A percentile compares a stretch with the other conserved stretches of the same genome.
Evolutionary conservation across 345 rosid species (phyloP).

Genomic region (Excoecaria cochinchinensis): DNA sequence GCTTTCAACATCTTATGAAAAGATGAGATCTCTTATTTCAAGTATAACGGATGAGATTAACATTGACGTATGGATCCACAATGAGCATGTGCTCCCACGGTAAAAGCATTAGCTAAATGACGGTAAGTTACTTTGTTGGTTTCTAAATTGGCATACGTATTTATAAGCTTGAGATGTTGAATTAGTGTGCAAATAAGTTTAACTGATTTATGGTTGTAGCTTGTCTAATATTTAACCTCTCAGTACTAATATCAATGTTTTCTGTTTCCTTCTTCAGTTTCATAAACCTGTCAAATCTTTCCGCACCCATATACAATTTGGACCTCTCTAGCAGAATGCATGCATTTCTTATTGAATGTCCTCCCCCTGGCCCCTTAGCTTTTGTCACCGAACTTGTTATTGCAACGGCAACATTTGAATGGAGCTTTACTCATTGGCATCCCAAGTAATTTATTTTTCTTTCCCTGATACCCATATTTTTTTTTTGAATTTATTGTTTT

Average conservation of each 20-base stretch:
- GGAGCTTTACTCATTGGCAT: conserved; percentile 24
- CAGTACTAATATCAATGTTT: neutral
- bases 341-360: conserved; percentile 18
- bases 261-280: conserved; percentile 11
- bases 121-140: neutral
- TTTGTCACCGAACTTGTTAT: conserved; percentile 21
- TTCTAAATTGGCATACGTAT: neutral
- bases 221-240: neutral
- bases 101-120: conserved; percentile 6
- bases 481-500: neutral
- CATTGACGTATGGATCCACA: conserved; percentile 23
- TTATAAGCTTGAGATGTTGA: neutral
- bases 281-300: conserved; percentile 23
- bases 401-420: conserved; percentile 26
- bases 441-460: conserved; percentile 10
- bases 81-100: conserved; percentile 29
- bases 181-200: neutral
- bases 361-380: conserved; percentile 15
- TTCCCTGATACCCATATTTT: neutral
- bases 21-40: conserved; percentile 24
- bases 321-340: conserved; percentile 18
- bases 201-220: neutral
- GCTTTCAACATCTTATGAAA: conserved; percentile 20
- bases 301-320: conserved; percentile 18
- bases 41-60: conserved; percentile 19